phyloP scores from a whole-genome alignment of 306 rosid species.

The Cyclanthera cordifolia region DNA sequence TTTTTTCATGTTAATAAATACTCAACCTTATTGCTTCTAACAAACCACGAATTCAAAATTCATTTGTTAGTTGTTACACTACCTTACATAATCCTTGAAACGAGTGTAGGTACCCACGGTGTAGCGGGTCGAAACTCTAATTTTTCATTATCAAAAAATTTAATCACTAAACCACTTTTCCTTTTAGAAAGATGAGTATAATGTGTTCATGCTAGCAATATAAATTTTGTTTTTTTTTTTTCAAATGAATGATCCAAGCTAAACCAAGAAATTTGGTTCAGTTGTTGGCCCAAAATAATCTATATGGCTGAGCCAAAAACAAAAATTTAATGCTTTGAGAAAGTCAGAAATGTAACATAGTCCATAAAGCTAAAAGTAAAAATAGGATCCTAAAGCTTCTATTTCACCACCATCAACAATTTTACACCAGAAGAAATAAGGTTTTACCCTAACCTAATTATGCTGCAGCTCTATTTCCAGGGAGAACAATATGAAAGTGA shows the following conservation, averaged over 20 bases:
- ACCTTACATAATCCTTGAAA: neutral
- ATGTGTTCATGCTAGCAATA: no score
- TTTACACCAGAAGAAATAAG: constrained; percentile 7
- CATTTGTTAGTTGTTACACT: constrained; percentile 3
- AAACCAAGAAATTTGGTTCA: neutral
- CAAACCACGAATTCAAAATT: neutral
- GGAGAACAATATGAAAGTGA: neutral
- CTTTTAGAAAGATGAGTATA: no score
- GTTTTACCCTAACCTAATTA: neutral
- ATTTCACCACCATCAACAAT: constrained; percentile 1
- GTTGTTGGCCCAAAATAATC: neutral
- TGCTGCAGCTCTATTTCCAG: neutral
- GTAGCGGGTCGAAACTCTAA: no score
- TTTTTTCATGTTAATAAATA: neutral
- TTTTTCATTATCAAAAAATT: no score
- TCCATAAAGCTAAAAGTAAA: neutral
- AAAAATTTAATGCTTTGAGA: neutral
- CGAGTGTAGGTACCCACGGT: no score
- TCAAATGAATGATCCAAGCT: no score
- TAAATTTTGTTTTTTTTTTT: no score
- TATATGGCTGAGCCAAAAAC: neutral
- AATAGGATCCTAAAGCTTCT: neutral
- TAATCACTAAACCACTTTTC: no score
- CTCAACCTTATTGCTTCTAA: no score
- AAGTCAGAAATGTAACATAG: neutral